Evolutionary conservation across 2,329 filamentous ascomycete species (phyloP).

Genomic region (Claviceps sp.): DNA sequence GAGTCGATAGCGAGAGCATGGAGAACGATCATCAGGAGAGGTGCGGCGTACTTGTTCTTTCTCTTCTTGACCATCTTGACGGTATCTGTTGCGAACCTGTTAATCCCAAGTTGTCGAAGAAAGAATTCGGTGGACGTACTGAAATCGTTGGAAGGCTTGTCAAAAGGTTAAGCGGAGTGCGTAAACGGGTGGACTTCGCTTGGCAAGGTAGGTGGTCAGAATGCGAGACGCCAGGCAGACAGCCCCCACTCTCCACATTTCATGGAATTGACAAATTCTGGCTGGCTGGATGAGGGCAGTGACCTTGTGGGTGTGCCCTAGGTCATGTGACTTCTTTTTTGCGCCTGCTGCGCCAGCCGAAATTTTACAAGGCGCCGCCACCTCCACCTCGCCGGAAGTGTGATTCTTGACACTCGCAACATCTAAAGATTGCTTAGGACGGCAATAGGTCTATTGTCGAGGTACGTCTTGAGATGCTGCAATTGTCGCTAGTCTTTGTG

Average conservation of each 20-base stretch:
- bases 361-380: slow-evolving; percentile 18
- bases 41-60: slow-evolving; percentile 47
- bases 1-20: slow-evolving; percentile 1
- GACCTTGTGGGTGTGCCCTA: slow-evolving; percentile 12
- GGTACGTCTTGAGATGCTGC: slow-evolving; percentile 45
- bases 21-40: background rate
- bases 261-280: slow-evolving; percentile 2
- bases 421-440: slow-evolving; percentile 51
- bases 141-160: background rate
- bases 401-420: slow-evolving; percentile 23
- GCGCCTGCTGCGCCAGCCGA: slow-evolving; percentile 8
- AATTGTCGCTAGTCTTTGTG: slow-evolving; percentile 13
- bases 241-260: slow-evolving; percentile 7
- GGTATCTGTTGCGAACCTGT: slow-evolving; percentile 32
- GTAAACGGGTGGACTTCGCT: slow-evolving; percentile 6
- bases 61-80: slow-evolving; percentile 61
- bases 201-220: background rate
- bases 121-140: slow-evolving; percentile 6
- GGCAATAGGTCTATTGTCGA: slow-evolving; percentile 48
- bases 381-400: slow-evolving; percentile 13
- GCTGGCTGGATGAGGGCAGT: slow-evolving; percentile 10
- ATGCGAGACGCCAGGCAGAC: background rate
- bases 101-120: slow-evolving; percentile 17
- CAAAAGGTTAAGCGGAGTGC: slow-evolving; percentile 4
- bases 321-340: slow-evolving; percentile 12